Base-by-base conservation (phyloP, 352 stramenopile species). In the Phytophthora boehmeriae region DNA sequence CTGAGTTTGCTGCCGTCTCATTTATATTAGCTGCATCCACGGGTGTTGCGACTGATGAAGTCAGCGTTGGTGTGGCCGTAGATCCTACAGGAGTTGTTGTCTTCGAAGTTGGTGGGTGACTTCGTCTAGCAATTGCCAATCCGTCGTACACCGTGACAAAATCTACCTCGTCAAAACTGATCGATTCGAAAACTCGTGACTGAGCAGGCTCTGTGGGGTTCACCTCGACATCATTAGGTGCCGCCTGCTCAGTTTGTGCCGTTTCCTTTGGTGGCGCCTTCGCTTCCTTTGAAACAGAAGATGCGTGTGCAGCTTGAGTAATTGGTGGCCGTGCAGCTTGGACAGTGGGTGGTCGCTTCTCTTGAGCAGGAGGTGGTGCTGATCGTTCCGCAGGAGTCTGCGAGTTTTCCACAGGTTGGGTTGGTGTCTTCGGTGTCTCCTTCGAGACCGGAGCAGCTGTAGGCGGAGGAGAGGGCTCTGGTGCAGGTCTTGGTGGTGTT, bases 101-200 rank as follows among this genome's bases (percentile, higher is more conserved):
- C 35, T 64, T 59, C 11, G 28, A n/a, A 59, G 16, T 5, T 2
- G 52, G 54, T 14, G 54, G 50, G 8, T 66, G 46, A n/a, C 63
- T 76, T 46, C 80, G 59, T 66, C 80, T 59, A 14, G 78, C 78
- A 8, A 76, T 50, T n/a, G 68, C 61, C 20, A 86, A 30, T 0
- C 72, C 75, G 43, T 87, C 69, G 5, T 66, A 62, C 2, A 60
- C 54, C 2, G 71, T 86, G 23, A 57, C 22, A 28, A 88, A 90
- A 52, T 90, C 80, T 14, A 54, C 50, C 9, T 30, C 45, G 36
- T 72, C 52, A 44, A 86, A 87, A 8, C 68, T 59, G 5, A 87
- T 49, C 6, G 56, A 44, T 3, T 80, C 59, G 22, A 90, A 84
- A 6, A 70, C 20, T 22, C 80, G 66, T 4, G 78, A 78, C 58